Evolutionary conservation across 305 asterid genomes (phyloP).

Genomic region (Rubia peregrina): DNA sequence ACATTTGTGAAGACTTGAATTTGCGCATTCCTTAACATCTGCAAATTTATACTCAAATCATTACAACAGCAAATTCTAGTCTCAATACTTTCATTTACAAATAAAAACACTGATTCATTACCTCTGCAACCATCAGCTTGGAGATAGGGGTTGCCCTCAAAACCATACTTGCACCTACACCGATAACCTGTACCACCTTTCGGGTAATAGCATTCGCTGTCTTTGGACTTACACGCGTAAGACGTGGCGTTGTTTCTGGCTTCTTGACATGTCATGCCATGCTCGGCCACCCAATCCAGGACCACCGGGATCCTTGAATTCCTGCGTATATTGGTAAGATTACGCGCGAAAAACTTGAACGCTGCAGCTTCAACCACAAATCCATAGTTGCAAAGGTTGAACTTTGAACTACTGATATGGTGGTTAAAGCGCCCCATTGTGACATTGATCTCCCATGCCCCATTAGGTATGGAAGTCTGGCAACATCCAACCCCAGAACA

Average conservation of each 20-base stretch:
- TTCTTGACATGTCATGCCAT: slow-evolving; percentile 3
- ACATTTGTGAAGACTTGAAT: not conserved
- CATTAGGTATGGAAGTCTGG: slow-evolving; percentile 12
- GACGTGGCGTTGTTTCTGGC: slow-evolving; percentile 2
- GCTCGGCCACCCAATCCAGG: slow-evolving; percentile 8
- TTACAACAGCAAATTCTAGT: not conserved
- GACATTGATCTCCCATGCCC: not conserved
- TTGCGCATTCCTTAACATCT: slow-evolving; percentile 7
- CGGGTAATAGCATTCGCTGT: not conserved
- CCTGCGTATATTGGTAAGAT: slow-evolving; percentile 3
- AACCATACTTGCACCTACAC: slow-evolving; percentile 16
- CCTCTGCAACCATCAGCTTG: slow-evolving; percentile 18
- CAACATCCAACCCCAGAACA: slow-evolving; percentile 20
- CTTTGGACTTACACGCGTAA: not conserved
- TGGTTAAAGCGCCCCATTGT: not conserved
- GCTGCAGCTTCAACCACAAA: slow-evolving; percentile 16
- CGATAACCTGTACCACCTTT: slow-evolving; percentile 12
- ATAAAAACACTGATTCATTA: not conserved
- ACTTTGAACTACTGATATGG: not conserved
- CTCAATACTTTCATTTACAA: no score
- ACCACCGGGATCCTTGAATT: slow-evolving; percentile 5
- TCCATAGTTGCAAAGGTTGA: slow-evolving; percentile 21
- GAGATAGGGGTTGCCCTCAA: slow-evolving; percentile 22
- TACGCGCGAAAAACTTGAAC: slow-evolving; percentile 5
- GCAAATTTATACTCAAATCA: not conserved